Conservation (phyloP, 2,329 filamentous ascomycete genomes). For the Paracoccidioides brasiliensis region DNA sequence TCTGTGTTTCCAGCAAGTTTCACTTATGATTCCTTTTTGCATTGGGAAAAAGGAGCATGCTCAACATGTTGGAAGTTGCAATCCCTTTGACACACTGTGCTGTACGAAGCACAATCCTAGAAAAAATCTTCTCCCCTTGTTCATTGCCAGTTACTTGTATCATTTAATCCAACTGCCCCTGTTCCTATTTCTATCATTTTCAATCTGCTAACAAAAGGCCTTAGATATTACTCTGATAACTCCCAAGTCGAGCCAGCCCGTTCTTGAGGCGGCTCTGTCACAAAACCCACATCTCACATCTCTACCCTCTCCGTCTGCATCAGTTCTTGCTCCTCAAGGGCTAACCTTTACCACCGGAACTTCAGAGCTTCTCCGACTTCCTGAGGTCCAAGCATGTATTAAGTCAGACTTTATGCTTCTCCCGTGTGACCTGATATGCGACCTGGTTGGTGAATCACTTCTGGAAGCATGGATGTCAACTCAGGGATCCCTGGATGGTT, state of each 20-base stretch:
- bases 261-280: constrained; percentile 34
- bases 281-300: constrained; percentile 40
- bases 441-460: constrained; percentile 68
- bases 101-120: background rate
- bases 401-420: constrained; percentile 79
- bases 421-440: constrained; percentile 87
- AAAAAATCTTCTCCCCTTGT: background rate
- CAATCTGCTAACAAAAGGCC: constrained; percentile 1
- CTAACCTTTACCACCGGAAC: constrained; percentile 79
- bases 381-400: constrained; percentile 66
- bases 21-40: background rate
- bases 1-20: background rate
- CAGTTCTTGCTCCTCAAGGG: constrained; percentile 63
- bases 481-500: constrained; percentile 53
- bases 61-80: background rate
- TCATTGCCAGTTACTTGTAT: background rate
- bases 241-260: constrained; percentile 30
- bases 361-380: constrained; percentile 71
- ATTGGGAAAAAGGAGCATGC: background rate
- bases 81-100: background rate
- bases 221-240: constrained; percentile 37
- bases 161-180: background rate
- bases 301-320: constrained; percentile 37
- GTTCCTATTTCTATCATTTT: background rate
- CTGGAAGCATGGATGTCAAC: constrained; percentile 88